Percentiles rank a stretch among this genome's conserved stretches.
These are phyloP conservation scores for Metarhizium robertsii DNA, from an alignment of 2,329 filamentous ascomycete species.

Conservation along the genomic window DNA sequence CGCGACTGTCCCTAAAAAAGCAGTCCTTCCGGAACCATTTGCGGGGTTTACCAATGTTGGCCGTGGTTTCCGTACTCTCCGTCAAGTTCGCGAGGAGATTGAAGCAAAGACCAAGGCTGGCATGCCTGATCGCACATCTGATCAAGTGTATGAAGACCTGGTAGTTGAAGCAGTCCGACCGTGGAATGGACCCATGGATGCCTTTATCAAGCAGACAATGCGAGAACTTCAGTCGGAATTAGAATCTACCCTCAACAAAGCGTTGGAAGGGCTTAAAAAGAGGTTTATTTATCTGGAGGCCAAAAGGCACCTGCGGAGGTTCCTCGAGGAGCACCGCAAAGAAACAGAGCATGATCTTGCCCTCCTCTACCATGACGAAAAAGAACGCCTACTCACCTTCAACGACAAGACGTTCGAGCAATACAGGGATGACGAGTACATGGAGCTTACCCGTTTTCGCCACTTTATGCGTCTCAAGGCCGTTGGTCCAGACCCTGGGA, in stretches of 20 bases:
- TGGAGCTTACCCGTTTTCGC: constrained; percentile 36
- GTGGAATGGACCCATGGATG: constrained; percentile 46
- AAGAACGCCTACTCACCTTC: constrained; percentile 46
- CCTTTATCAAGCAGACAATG: constrained; percentile 38
- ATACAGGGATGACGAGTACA: constrained; percentile 36
- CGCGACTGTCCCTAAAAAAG: constrained; percentile 7
- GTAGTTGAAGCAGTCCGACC: constrained; percentile 46
- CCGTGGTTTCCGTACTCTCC: constrained; percentile 34
- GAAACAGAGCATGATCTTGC: constrained; percentile 28
- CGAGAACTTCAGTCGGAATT: constrained; percentile 37
- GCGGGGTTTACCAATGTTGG: constrained; percentile 28
- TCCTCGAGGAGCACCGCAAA: constrained; percentile 30
- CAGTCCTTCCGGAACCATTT: constrained; percentile 26
- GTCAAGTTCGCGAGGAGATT: constrained; percentile 45
- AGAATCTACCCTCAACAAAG: constrained; percentile 32
- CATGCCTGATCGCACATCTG: constrained; percentile 48
- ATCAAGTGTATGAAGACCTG: constrained; percentile 50
- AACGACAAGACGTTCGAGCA: constrained; percentile 38
- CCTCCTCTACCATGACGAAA: constrained; percentile 43
- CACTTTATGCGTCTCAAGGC: constrained; percentile 39
- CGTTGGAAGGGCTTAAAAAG: constrained; percentile 38
- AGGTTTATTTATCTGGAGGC: constrained; percentile 41
- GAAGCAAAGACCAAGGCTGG: constrained; percentile 44
- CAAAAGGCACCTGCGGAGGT: constrained; percentile 30
- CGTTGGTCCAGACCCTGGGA: constrained; percentile 16